phyloP scores from a whole-genome alignment of 2,329 filamentous ascomycete species.

The Penicillium glabrum region DNA sequence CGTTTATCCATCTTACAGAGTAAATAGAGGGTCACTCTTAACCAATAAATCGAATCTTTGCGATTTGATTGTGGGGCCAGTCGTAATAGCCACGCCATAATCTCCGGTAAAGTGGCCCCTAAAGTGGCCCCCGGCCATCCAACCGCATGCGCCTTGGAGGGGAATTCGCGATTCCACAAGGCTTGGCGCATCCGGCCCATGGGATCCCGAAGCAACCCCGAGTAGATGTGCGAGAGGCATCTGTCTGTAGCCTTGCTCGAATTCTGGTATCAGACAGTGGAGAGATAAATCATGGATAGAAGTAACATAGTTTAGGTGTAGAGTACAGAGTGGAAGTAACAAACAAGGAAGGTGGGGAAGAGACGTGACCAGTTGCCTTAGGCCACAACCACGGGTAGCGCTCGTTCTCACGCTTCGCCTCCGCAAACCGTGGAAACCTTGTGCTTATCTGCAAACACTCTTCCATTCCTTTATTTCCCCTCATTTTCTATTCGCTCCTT shows the following conservation, averaged over 20 bases:
- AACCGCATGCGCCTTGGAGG: not conserved
- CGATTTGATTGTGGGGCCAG: not conserved
- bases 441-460: not conserved
- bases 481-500: not conserved
- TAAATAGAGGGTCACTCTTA: not conserved
- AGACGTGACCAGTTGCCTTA: not conserved
- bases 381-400: not conserved
- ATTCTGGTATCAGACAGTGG: not conserved
- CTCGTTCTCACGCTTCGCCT: not conserved
- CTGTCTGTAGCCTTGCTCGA: not conserved
- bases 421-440: not conserved
- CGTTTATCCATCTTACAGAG: not conserved
- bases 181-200: slow-evolving; percentile 10
- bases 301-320: not conserved
- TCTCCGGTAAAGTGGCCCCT: not conserved
- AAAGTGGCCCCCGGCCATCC: not conserved
- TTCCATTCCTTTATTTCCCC: slow-evolving; percentile 2
- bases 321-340: not conserved
- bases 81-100: not conserved
- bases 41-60: not conserved
- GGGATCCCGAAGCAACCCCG: slow-evolving; percentile 3
- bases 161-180: not conserved
- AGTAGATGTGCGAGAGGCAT: slow-evolving; percentile 1
- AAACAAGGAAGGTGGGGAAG: not conserved
- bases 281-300: not conserved